These are phyloP conservation scores for Aspergillus mulundensis DNA, from an alignment of 495 filamentous ascomycete species.

Conservation along the genomic window DNA sequence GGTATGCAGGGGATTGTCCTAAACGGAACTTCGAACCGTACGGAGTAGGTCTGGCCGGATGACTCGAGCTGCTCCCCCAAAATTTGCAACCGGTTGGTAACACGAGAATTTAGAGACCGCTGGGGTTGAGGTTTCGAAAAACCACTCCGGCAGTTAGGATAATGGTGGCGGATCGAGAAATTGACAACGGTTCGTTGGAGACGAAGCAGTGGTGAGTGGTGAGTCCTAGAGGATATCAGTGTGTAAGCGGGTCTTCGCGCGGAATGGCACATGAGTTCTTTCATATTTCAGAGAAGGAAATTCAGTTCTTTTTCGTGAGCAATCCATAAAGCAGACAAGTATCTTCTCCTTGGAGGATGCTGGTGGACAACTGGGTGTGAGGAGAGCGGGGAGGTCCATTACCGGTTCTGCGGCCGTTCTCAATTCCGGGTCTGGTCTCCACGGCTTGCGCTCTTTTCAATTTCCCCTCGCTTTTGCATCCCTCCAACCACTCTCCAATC, in stretches of 20 bases:
- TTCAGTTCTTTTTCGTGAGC: neutral
- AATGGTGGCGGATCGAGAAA: neutral
- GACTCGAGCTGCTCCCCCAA: neutral
- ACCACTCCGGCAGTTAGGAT: neutral
- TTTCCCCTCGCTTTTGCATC: constrained; percentile 29
- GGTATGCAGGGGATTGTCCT: neutral
- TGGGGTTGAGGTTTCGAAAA: neutral
- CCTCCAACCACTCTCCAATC: constrained; percentile 28
- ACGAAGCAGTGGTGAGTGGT: neutral
- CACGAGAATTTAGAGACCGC: neutral
- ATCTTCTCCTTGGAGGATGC: neutral
- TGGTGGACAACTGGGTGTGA: constrained; percentile 1
- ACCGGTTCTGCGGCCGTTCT: too few species aligned
- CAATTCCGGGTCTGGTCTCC: too few species aligned
- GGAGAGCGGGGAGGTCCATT: constrained; percentile 20
- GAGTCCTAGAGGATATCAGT: constrained; percentile 3
- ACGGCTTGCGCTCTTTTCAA: constrained; percentile 27
- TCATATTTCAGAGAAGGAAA: neutral
- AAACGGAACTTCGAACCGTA: neutral
- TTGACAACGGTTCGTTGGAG: neutral
- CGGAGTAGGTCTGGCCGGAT: neutral
- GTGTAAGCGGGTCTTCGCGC: constrained; percentile 13
- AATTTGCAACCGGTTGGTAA: neutral
- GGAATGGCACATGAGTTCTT: constrained; percentile 1
- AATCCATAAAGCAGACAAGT: neutral